Evolutionary conservation across 352 stramenopile genomes (phyloP), one percentile per base, ranked within the genome.

Genomic region (Pythium grandisporangium): DNA sequence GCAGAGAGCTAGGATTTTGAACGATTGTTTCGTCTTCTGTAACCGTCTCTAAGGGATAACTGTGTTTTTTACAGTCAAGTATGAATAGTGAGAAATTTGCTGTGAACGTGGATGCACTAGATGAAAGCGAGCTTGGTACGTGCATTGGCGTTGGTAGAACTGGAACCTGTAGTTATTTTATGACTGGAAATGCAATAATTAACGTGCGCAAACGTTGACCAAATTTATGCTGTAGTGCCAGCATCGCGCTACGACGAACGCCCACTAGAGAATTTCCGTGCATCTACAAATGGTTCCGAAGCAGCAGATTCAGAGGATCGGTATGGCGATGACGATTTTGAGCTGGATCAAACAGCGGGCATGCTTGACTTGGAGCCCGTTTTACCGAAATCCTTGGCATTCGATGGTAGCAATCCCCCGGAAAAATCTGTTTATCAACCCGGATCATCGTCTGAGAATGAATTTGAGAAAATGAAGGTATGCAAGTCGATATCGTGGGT

Each of bases 81-180:
- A 52, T 78, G 23, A 78, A 84, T 24, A 88, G 72, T 41, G 75
- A 84, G 13, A 84, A 82, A 14, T 86, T 89, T 59, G 63, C 57
- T 13, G 61, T 89, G 20, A 82, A 89, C 30, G 48, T 64, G 10
- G 61, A 79, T 23, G 75, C 68, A 14, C 50, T 89, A 2, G 61
- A 69, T 5, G 60, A 69, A 19, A 78, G 48, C 36, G 60, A 71
- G 27, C 38, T 58, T 13, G 48, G 74, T 84, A 49, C 19, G 38
- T 55, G 20, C 13, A 40, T 44, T 25, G n/a, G n/a, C n/a, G n/a
- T n/a, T n/a, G n/a, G n/a, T n/a, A n/a, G n/a, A n/a, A n/a, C n/a
- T n/a, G n/a, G n/a, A n/a, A n/a, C n/a, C n/a, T n/a, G n/a, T n/a
- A n/a, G n/a, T n/a, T n/a, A n/a, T n/a, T n/a, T n/a, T n/a, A n/a